Evolutionary conservation across 345 rosid genomes (phyloP), one percentile per base, ranked within the genome.

Genomic region (Eucalyptus polyanthemos): DNA sequence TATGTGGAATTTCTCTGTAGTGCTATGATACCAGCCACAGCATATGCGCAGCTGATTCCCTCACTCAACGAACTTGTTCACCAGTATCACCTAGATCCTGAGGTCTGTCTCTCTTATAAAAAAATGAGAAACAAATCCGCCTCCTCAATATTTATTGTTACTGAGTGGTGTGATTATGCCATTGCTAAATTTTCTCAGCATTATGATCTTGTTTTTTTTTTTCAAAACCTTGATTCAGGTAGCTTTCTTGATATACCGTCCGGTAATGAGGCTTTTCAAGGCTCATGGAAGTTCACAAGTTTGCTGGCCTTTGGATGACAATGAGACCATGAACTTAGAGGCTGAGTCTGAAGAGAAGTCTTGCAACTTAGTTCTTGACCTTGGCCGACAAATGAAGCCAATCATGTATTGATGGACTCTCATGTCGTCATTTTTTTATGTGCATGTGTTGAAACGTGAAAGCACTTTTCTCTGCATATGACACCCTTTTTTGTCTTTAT

Each of bases 211-310:
- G 2, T 49, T 56, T 56, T 56, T 4, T 21, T 42, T 17, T 87
- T 65, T n/a, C 17, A n/a, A 54, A 42, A 50, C 83, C 47, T 85
- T 87, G 40, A n/a, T 6, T 87, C 85, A 98, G 99, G 99, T 96
- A 88, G 99, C 99, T 47, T 98, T 97, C 95, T 92, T 98, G 94
- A 95, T 98, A 89, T 98, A 95, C 90, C 99, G 99, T 80, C 99
- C 99, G 50, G 96, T 95, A 86, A 96, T 98, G 99, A 95, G 99
- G 94, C 97, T 96, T 80, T 98, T 97, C 91, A 97, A 96, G 93
- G 93, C 95, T 91, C 95, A 91, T 88, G 94, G 93, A 16, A 93
- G 92, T 89, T 93, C 94, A 92, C 96, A 94, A 92, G 94, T 94
- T 89, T 96, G 89, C 92, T 98, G 99, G 99, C 99, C 99, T 90